Conservation (phyloP, 441 rosid genomes). For the Erysimum pusillum region DNA sequence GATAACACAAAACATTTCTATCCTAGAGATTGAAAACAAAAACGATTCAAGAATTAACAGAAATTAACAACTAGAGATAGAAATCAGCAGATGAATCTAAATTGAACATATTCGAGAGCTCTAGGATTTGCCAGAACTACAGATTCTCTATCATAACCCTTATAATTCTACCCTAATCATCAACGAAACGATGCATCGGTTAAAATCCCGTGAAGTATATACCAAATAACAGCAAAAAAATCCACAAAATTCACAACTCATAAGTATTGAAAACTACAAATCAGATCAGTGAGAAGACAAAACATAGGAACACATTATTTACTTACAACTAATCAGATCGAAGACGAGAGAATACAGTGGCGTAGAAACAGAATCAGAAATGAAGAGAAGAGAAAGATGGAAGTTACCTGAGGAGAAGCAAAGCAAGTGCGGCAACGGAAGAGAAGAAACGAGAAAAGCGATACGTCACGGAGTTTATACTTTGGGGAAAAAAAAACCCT, state of each 20-base stretch:
- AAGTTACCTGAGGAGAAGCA: conserved; percentile 44
- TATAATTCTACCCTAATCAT: neutral
- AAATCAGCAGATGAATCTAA: neutral
- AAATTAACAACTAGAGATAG: neutral
- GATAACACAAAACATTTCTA: neutral
- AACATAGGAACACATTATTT: neutral
- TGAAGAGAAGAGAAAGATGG: neutral
- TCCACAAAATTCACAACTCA: neutral
- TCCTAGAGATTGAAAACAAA: no score
- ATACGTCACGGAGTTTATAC: conserved; percentile 21
- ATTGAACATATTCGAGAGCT: neutral
- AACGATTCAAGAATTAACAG: neutral
- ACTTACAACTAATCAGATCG: neutral
- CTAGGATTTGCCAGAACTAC: neutral
- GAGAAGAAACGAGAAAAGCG: neutral
- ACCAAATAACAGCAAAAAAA: neutral
- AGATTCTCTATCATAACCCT: neutral
- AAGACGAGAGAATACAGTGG: neutral
- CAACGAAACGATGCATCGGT: neutral
- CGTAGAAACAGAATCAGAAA: neutral
- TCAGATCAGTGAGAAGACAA: neutral
- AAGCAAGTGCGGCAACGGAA: conserved; percentile 46
- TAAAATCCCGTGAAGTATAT: neutral
- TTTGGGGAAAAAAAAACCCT: conserved; percentile 7
- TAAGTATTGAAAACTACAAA: neutral